A percentile compares a stretch with the other conserved stretches of the same genome.
Evolutionary conservation across 2,329 filamentous ascomycete species (phyloP).

Genomic region (Sporothrix variecibatus): DNA sequence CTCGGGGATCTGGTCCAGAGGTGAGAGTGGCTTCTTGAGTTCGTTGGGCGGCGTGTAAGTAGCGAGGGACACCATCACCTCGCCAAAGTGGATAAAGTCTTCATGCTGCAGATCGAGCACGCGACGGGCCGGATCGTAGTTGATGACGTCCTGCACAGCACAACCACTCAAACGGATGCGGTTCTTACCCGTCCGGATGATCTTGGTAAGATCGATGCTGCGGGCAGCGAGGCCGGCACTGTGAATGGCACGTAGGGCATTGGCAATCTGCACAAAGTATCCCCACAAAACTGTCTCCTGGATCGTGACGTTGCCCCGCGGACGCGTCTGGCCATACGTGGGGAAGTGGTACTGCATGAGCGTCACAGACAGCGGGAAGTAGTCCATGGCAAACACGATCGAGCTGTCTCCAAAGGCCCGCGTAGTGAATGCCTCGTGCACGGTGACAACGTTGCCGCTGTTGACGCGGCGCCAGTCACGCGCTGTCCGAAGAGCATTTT

Average conservation of each 20-base stretch:
- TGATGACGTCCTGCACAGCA: conserved; percentile 84
- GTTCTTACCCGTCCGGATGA: conserved; percentile 87
- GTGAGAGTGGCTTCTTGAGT: conserved; percentile 57
- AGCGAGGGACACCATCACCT: conserved; percentile 78
- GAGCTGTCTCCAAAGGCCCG: conserved; percentile 93
- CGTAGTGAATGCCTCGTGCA: conserved; percentile 92
- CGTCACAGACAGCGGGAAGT: conserved; percentile 87
- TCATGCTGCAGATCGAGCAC: conserved; percentile 80
- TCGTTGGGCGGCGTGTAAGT: conserved; percentile 62
- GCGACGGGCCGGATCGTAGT: conserved; percentile 70
- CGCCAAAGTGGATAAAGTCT: conserved; percentile 82
- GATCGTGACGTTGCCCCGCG: conserved; percentile 49
- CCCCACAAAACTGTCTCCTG: conserved; percentile 81
- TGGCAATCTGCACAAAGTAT: conserved; percentile 89
- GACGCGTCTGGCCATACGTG: conserved; percentile 44
- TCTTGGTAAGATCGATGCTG: conserved; percentile 83
- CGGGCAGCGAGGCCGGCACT: conserved; percentile 77
- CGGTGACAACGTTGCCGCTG: conserved; percentile 78
- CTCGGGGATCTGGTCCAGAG: conserved; percentile 71
- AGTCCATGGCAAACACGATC: conserved; percentile 90
- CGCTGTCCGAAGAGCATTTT: conserved; percentile 81
- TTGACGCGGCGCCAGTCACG: conserved; percentile 87
- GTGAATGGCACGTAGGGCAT: conserved; percentile 85
- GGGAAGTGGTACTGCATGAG: conserved; percentile 78
- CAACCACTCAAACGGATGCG: conserved; percentile 86